Evolutionary conservation across 345 rosid species (phyloP).

Genomic region (Pseudoturritis turrita): DNA sequence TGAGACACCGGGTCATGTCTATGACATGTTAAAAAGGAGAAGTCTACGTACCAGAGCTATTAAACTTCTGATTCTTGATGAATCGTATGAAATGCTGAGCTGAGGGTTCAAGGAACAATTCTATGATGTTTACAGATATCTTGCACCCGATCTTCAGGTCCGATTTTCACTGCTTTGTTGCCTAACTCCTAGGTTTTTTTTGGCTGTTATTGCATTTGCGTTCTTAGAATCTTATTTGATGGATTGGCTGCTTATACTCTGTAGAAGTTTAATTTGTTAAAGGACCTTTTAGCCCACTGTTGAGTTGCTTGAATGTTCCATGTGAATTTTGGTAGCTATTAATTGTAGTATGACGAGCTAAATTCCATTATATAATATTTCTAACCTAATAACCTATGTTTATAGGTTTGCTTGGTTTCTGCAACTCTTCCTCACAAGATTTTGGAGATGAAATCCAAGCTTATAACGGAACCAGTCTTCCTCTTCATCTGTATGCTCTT

Average conservation of each 20-base stretch:
- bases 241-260: not conserved
- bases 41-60: no score
- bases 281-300: not conserved
- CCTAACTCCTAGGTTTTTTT: not conserved
- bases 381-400: no score
- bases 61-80: no score
- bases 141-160: slow-evolving; percentile 87
- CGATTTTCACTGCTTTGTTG: not conserved
- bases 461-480: slow-evolving; percentile 90
- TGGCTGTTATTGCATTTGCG: not conserved
- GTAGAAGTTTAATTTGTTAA: not conserved
- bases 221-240: not conserved
- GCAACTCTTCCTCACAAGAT: no score
- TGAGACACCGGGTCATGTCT: no score
- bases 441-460: slow-evolving; percentile 88
- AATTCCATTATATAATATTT: no score
- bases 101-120: slow-evolving; percentile 92
- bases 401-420: no score
- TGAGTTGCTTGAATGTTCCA: no score
- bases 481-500: slow-evolving; percentile 1
- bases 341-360: not conserved
- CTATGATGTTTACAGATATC: slow-evolving; percentile 76
- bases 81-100: slow-evolving; percentile 82
- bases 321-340: no score
- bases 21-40: no score